Base-by-base conservation (phyloP, 129 eudicot genomes). In the Flaveria trinervia region DNA sequence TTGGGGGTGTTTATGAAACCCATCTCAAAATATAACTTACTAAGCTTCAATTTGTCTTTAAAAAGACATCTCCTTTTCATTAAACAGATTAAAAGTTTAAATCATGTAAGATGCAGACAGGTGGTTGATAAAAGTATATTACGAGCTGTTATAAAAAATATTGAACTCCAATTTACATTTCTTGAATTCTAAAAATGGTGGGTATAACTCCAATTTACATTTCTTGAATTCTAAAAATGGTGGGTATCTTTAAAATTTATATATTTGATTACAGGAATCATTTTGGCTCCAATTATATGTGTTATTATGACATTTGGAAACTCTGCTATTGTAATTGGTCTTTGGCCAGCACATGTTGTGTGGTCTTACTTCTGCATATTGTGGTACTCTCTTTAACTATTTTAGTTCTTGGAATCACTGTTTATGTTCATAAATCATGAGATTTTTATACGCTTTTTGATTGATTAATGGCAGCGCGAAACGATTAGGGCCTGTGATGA, bases 401-500 rank as follows among this genome's bases (percentile, higher is more conserved):
- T 39, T 16, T 55, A 16, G 2, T 50, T 46, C n/a, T 17, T 41
- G 14, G 17, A 46, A 39, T 5, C 14, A 45, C 62, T 76, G 54
- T 49, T 56, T 45, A 0, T 65, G 36, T 44, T n/a, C 41, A 46
- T 77, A 77, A 54, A 39, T 11, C 22, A 57, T 77, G 56, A 43
- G 25, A 23, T 33, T 41, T 30, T 54, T 9, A 2, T 16, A n/a
- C 51, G 26, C 9, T 56, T 20, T 28, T 62, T 16, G 22, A 44
- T 61, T 16, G 15, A 66, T 55, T 45, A 70, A 62, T 89, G 78
- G 77, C 96, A 93, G 98, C 51, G 83, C 97, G 15, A 89, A 89
- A 72, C 86, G 82, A 68, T 86, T 93, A 49, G 98, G 98, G 22
- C 97, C 96, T 1, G 83, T 83, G 60, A 82, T 91, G 84, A 93